Percentiles rank a stretch among this genome's conserved stretches.
These are phyloP conservation scores for Leishmania turanica DNA, from an alignment of 208 protist genomes.

Conservation along the genomic window DNA sequence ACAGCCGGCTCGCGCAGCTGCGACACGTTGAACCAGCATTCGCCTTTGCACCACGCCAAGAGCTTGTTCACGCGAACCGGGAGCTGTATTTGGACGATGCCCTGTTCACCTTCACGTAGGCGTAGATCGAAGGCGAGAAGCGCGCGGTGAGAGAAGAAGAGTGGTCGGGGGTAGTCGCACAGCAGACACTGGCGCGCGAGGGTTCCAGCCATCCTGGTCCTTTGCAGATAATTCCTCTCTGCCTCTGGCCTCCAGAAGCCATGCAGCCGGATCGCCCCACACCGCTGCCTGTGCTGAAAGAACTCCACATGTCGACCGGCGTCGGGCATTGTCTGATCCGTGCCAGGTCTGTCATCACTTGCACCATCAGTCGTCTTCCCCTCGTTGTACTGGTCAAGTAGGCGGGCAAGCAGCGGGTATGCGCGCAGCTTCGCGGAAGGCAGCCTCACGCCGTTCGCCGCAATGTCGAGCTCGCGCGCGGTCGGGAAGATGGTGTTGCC, in stretches of 20 bases:
- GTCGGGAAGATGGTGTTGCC: conserved; percentile 41
- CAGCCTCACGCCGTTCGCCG: conserved; percentile 48
- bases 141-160: conserved; percentile 36
- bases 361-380: background rate
- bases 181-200: conserved; percentile 47
- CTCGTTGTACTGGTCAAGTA: conserved; percentile 17
- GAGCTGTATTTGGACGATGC: conserved; percentile 14
- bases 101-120: conserved; percentile 29
- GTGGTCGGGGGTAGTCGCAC: conserved; percentile 38
- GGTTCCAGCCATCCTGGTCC: background rate
- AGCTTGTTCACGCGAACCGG: conserved; percentile 21
- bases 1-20: conserved; percentile 66
- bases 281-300: conserved; percentile 8
- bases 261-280: conserved; percentile 29
- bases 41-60: conserved; percentile 22
- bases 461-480: conserved; percentile 52
- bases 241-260: background rate
- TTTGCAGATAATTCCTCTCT: background rate
- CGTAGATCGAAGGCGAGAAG: conserved; percentile 30
- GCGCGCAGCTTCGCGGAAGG: conserved; percentile 36
- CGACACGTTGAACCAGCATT: conserved; percentile 76
- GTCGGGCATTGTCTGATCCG: conserved; percentile 38
- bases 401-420: conserved; percentile 57
- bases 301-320: conserved; percentile 35
- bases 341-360: conserved; percentile 13